Percentiles rank a stretch among this genome's conserved stretches.
These are phyloP conservation scores for Nymphaea colorata DNA, from an alignment of 164 flowering plant genomes.

Conservation along the genomic window DNA sequence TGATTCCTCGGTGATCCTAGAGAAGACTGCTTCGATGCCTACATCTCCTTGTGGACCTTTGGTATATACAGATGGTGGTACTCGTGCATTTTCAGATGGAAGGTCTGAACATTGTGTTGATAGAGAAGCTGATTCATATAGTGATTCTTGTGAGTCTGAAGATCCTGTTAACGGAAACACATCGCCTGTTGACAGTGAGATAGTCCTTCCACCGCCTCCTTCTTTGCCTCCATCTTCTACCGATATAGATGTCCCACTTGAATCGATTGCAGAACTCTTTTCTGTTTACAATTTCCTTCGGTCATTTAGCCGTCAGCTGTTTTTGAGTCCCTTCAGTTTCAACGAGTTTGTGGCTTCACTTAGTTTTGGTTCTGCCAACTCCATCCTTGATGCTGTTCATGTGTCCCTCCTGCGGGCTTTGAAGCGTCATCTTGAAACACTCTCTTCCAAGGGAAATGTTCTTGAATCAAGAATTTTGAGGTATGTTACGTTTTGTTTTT, in stretches of 20 bases:
- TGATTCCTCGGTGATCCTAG: background rate
- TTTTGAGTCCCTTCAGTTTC: slow-evolving; percentile 66
- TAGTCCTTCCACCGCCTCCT: slow-evolving; percentile 25
- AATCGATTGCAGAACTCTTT: slow-evolving; percentile 54
- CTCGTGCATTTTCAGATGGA: background rate
- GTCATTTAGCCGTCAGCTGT: slow-evolving; percentile 60
- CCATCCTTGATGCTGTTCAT: slow-evolving; percentile 74
- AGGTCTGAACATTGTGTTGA: slow-evolving; percentile 5
- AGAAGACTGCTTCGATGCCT: background rate
- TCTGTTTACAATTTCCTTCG: slow-evolving; percentile 77
- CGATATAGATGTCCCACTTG: slow-evolving; percentile 68
- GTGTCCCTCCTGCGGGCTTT: slow-evolving; percentile 61
- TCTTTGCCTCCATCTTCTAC: slow-evolving; percentile 75
- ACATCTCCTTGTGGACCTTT: background rate
- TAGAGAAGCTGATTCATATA: slow-evolving; percentile 38
- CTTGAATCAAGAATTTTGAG: slow-evolving; percentile 65
- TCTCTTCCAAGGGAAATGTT: slow-evolving; percentile 58
- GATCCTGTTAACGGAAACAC: background rate
- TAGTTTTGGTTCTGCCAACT: slow-evolving; percentile 43
- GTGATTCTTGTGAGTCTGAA: slow-evolving; percentile 42
- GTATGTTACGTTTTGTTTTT: slow-evolving; percentile 19
- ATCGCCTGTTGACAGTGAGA: slow-evolving; percentile 15
- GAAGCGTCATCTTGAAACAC: slow-evolving; percentile 43
- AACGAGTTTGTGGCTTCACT: slow-evolving; percentile 89
- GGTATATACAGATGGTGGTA: background rate